Conservation (phyloP, 148 eudicot species). For the Rhododendron molle region DNA sequence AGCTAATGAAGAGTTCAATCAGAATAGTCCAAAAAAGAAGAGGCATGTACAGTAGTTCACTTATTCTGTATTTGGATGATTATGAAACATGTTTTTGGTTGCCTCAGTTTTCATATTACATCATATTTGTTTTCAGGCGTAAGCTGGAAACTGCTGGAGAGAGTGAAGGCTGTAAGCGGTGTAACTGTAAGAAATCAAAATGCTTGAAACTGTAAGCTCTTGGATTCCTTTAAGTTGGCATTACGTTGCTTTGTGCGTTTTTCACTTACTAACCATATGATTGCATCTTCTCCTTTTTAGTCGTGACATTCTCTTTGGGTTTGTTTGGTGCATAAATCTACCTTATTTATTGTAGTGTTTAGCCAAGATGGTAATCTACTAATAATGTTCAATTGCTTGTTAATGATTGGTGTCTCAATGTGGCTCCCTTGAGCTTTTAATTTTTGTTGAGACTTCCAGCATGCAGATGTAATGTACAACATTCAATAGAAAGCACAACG, state of each 20-base stretch:
- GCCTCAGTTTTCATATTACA: constrained; percentile 4
- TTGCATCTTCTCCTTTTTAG: neutral
- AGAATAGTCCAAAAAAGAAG: constrained; percentile 80
- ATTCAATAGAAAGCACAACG: neutral
- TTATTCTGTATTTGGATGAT: neutral
- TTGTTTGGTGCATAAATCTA: neutral
- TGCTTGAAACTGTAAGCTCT: constrained; percentile 95
- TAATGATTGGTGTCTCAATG: neutral
- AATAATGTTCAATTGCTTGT: constrained; percentile 7
- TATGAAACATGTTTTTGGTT: neutral
- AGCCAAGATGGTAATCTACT: neutral
- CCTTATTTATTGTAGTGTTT: neutral
- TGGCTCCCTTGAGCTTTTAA: neutral
- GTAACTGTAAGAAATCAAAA: constrained; percentile 95
- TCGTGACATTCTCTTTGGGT: neutral
- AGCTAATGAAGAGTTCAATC: constrained; percentile 42
- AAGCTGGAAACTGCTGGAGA: constrained; percentile 61
- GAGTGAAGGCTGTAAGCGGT: constrained; percentile 73
- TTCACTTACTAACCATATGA: neutral
- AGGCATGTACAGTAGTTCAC: constrained; percentile 35
- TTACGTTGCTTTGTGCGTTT: neutral
- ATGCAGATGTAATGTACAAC: neutral
- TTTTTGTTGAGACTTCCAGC: neutral
- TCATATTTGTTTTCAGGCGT: constrained; percentile 46
- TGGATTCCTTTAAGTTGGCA: neutral